Conservation (phyloP, 352 stramenopile species). For the Pythium grandisporangium region DNA sequence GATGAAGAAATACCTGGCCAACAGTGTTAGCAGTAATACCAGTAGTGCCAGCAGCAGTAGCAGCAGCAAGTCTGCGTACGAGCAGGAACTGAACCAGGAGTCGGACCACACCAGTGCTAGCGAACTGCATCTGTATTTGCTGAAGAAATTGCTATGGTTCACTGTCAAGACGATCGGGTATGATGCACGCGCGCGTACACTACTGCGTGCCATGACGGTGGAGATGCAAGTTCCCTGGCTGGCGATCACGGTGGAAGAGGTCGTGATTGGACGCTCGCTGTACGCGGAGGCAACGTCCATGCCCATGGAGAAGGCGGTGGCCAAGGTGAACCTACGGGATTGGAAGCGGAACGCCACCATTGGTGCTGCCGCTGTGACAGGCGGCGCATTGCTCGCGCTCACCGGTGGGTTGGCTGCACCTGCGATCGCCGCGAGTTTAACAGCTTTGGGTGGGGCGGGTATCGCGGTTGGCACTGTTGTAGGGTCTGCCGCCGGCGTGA, state of each 20-base stretch:
- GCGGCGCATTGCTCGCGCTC: constrained; percentile 60
- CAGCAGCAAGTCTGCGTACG: no score
- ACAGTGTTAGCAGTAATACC: background rate
- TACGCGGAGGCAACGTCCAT: constrained; percentile 69
- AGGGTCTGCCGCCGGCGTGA: constrained; percentile 38
- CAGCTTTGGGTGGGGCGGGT: constrained; percentile 49
- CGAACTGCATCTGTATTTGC: constrained; percentile 42
- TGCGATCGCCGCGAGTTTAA: constrained; percentile 49
- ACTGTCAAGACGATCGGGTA: constrained; percentile 71
- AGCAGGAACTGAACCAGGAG: no score
- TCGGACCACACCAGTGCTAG: constrained; percentile 13
- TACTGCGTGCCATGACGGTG: constrained; percentile 37
- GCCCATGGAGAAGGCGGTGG: constrained; percentile 48
- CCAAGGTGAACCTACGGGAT: constrained; percentile 54
- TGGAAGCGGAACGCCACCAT: constrained; percentile 77
- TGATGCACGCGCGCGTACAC: constrained; percentile 48
- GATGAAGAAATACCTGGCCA: background rate
- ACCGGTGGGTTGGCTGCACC: constrained; percentile 60
- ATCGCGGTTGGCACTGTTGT: constrained; percentile 50
- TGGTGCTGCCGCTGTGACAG: constrained; percentile 54
- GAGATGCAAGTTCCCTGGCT: constrained; percentile 49
- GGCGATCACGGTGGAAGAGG: constrained; percentile 57
- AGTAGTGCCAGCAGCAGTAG: no score
- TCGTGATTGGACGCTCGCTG: constrained; percentile 52
- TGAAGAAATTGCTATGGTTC: constrained; percentile 73